Conservation (phyloP, 192 early-diverging fungal species). For the Coemansia reversa region DNA sequence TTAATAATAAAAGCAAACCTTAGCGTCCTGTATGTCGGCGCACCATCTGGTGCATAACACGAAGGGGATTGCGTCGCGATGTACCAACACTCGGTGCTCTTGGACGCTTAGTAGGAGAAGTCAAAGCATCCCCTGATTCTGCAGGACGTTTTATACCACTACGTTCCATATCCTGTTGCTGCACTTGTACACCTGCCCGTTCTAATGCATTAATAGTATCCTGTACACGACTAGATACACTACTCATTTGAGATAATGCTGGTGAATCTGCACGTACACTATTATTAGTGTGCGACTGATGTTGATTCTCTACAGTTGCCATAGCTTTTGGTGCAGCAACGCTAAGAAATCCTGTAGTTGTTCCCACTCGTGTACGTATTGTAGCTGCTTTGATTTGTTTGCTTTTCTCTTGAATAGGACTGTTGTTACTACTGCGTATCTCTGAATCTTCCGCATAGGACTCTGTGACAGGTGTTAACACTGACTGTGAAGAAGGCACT, state of each 20-base stretch:
- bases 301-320: neutral
- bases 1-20: neutral
- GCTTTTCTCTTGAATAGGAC: neutral
- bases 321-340: slow-evolving; percentile 13
- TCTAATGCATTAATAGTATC: slow-evolving; percentile 39
- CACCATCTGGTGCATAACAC: slow-evolving; percentile 18
- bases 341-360: slow-evolving; percentile 43
- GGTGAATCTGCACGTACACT: slow-evolving; percentile 34
- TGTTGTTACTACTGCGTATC: neutral
- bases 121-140: slow-evolving; percentile 13
- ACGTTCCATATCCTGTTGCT: neutral
- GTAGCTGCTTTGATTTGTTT: neutral
- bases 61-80: slow-evolving; percentile 19
- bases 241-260: slow-evolving; percentile 38
- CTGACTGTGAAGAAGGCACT: neutral
- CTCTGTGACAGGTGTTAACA: slow-evolving; percentile 4
- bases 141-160: slow-evolving; percentile 27
- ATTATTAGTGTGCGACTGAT: slow-evolving; percentile 14
- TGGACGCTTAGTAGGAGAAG: slow-evolving; percentile 38
- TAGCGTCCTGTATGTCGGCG: slow-evolving; percentile 24
- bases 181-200: slow-evolving; percentile 10
- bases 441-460: neutral
- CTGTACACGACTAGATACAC: slow-evolving; percentile 33
- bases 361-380: slow-evolving; percentile 19
- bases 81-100: slow-evolving; percentile 15